Conservation (phyloP, 768 basidiomycete species). For the Rhodosporidiobolus sp. region DNA sequence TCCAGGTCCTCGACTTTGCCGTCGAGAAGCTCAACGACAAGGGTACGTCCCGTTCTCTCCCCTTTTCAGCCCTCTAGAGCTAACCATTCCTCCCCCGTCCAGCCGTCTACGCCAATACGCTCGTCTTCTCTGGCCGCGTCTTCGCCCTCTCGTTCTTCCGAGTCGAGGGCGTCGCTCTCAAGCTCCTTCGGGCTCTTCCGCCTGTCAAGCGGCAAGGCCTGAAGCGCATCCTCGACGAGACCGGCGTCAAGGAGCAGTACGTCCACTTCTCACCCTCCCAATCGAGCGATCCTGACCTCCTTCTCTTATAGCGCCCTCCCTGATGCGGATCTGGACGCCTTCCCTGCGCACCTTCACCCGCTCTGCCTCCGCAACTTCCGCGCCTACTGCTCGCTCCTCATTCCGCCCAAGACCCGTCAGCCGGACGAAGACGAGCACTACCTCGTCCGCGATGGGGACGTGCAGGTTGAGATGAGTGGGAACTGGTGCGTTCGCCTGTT, state of each 20-base stretch:
- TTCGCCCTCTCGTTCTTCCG: slow-evolving; percentile 54
- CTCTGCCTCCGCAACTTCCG: slow-evolving; percentile 48
- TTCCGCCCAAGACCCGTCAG: background rate
- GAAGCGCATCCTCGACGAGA: slow-evolving; percentile 47
- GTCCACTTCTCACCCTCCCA: background rate
- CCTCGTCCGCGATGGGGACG: slow-evolving; percentile 44
- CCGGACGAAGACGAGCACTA: slow-evolving; percentile 46
- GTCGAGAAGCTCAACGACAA: slow-evolving; percentile 53
- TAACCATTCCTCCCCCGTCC: background rate
- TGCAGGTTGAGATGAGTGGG: slow-evolving; percentile 42
- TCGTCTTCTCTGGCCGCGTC: slow-evolving; percentile 52
- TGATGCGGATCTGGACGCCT: slow-evolving; percentile 28
- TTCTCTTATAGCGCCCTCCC: slow-evolving; percentile 7
- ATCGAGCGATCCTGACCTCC: background rate
- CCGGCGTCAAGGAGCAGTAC: slow-evolving; percentile 32
- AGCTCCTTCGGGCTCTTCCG: slow-evolving; percentile 51
- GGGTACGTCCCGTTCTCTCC: slow-evolving; percentile 33
- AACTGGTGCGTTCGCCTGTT: slow-evolving; percentile 39
- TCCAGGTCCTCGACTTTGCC: slow-evolving; percentile 49
- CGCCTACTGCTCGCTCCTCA: slow-evolving; percentile 40
- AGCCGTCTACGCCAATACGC: slow-evolving; percentile 53
- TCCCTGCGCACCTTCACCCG: slow-evolving; percentile 46
- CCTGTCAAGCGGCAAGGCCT: slow-evolving; percentile 48
- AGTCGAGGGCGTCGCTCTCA: slow-evolving; percentile 52
- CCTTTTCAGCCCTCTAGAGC: too few relatives aligned